These are phyloP conservation scores for Aureobasidium vineae DNA, from an alignment of 2,329 filamentous ascomycete genomes.

Conservation along the genomic window DNA sequence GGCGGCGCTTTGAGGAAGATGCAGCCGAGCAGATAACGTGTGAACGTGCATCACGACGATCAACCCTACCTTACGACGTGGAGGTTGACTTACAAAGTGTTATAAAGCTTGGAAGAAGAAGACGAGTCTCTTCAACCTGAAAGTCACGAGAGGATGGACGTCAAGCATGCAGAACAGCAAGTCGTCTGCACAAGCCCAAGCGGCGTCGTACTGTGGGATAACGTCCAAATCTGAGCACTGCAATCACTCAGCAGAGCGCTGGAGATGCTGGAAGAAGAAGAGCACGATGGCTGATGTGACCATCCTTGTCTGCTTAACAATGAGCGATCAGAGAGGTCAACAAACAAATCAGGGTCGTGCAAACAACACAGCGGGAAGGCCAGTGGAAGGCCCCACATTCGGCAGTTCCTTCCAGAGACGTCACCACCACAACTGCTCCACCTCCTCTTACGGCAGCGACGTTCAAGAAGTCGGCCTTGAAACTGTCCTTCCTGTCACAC, in stretches of 20 bases:
- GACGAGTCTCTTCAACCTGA: background rate
- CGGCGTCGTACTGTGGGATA: background rate
- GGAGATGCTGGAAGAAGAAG: background rate
- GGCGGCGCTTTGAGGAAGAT: slow-evolving; percentile 9
- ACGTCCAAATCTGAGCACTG: background rate
- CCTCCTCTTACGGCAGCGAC: background rate
- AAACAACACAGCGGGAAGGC: background rate
- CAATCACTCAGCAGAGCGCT: background rate
- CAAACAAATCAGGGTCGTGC: background rate
- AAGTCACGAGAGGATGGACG: background rate
- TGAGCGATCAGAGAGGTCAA: background rate
- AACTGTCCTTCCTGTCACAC: background rate
- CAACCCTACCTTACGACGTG: background rate
- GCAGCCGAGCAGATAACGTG: slow-evolving; percentile 6
- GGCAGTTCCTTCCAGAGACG: slow-evolving; percentile 17
- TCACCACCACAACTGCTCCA: slow-evolving; percentile 21
- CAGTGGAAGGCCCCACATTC: slow-evolving; percentile 13
- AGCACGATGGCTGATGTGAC: background rate
- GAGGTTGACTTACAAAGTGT: too few relatives aligned
- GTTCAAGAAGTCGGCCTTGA: background rate
- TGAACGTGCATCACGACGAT: background rate
- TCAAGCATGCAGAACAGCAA: background rate
- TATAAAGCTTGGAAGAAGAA: too few relatives aligned
- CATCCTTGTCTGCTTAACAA: background rate
- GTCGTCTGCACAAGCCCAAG: background rate